These are phyloP conservation scores for Rhodomyrtus psidioides DNA, from an alignment of 441 rosid genomes.

Conservation along the genomic window DNA sequence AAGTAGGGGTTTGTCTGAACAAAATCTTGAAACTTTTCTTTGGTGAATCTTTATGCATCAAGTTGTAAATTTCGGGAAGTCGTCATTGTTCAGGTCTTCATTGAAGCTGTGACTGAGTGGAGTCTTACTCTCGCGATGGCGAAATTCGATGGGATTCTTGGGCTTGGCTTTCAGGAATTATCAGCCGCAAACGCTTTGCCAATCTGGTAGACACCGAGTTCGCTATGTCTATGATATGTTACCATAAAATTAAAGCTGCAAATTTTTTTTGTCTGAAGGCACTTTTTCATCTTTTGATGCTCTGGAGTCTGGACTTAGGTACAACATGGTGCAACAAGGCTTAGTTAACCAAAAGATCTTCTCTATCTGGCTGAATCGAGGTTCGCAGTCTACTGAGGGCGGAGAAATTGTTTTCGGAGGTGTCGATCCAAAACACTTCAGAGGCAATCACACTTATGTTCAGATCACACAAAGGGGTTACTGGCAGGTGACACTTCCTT, in stretches of 20 bases:
- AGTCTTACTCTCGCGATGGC: neutral
- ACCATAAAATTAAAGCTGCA: neutral
- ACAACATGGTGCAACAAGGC: constrained; percentile 6
- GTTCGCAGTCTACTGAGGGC: neutral
- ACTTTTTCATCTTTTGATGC: neutral
- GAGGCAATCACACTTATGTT: constrained; percentile 7
- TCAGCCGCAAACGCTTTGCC: neutral
- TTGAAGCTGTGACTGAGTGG: neutral
- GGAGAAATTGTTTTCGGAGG: constrained; percentile 10
- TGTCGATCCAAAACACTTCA: neutral
- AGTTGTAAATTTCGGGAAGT: neutral
- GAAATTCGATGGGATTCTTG: neutral
- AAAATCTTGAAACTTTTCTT: neutral
- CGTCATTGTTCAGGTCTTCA: constrained; percentile 1
- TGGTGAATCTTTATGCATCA: neutral
- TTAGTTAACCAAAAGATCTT: constrained; percentile 3
- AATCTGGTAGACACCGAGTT: neutral
- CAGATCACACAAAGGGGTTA: constrained; percentile 3
- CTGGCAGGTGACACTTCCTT: constrained; percentile 5
- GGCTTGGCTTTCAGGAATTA: constrained; percentile 7
- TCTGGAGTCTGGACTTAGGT: neutral
- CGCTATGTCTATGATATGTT: neutral
- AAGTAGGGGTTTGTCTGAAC: neutral
- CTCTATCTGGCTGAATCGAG: constrained; percentile 9
- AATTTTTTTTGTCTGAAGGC: neutral